A percentile compares a stretch with the other conserved stretches of the same genome.
phyloP scores from a whole-genome alignment of 441 rosid genomes.

The Syzygium syzygioides region DNA sequence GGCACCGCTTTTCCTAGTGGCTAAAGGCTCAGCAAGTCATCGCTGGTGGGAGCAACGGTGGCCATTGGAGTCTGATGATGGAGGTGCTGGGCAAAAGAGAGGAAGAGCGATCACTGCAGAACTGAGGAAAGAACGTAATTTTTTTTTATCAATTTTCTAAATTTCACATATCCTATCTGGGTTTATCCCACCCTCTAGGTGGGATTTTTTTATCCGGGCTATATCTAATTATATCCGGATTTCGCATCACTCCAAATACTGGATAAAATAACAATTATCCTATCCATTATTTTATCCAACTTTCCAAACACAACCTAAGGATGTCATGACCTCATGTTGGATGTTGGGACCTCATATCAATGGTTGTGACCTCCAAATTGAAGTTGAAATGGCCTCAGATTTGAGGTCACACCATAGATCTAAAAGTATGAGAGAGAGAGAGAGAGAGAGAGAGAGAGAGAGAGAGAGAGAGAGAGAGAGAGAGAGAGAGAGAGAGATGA shows the following conservation, averaged over 20 bases:
- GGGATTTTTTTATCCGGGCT: too few species aligned
- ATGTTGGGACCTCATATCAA: too few species aligned
- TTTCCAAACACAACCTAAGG: fast-evolving
- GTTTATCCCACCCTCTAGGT: fast-evolving
- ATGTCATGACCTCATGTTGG: too few species aligned
- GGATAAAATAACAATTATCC: too few species aligned
- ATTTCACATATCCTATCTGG: not conserved
- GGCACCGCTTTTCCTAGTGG: not conserved
- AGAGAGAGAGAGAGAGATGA: too few species aligned
- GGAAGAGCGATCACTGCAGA: not conserved
- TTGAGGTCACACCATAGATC: too few species aligned
- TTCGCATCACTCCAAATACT: fast-evolving
- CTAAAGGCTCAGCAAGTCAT: not conserved
- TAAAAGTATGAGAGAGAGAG: too few species aligned
- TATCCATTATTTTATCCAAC: fast-evolving
- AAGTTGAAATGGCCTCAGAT: too few species aligned
- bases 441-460: too few species aligned
- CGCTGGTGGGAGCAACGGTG: not conserved
- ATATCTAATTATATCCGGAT: fast-evolving
- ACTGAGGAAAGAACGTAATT: not conserved
- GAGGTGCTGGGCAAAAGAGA: not conserved
- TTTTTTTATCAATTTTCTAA: not conserved
- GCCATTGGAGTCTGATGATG: not conserved
- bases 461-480: too few species aligned
- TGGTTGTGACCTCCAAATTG: too few species aligned